A percentile compares a stretch with the other conserved stretches of the same genome.
These are phyloP conservation scores for Akanthomyces muscarius DNA, from an alignment of 2,329 filamentous ascomycete species.

Conservation along the genomic window DNA sequence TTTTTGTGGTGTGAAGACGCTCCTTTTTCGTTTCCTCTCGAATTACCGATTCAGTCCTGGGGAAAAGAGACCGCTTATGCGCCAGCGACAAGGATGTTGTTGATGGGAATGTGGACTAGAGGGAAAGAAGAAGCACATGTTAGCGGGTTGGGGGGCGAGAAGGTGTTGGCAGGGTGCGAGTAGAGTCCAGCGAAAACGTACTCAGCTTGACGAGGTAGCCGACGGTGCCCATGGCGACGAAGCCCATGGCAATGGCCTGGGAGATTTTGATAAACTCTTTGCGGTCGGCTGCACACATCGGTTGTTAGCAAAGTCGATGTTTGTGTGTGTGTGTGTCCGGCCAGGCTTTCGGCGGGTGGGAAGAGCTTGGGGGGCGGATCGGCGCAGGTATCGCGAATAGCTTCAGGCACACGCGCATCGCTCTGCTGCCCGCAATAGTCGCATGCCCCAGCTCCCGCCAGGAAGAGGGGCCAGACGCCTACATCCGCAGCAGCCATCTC, in stretches of 20 bases:
- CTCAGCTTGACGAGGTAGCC: slow-evolving; percentile 69
- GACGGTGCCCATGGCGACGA: slow-evolving; percentile 66
- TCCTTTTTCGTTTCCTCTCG: background rate
- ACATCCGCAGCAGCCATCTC: background rate
- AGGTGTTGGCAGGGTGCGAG: too few relatives aligned
- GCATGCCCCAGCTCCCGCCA: too few relatives aligned
- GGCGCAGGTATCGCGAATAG: background rate
- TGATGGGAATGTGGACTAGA: slow-evolving; percentile 64
- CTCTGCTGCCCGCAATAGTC: too few relatives aligned
- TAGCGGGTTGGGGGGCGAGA: background rate
- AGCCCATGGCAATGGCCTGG: slow-evolving; percentile 64
- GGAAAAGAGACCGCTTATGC: slow-evolving; percentile 41
- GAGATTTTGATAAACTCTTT: slow-evolving; percentile 43
- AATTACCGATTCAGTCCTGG: background rate
- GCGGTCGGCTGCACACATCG: slow-evolving; percentile 33
- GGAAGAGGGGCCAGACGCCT: too few relatives aligned
- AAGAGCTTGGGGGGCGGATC: background rate
- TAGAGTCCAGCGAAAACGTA: slow-evolving; percentile 32
- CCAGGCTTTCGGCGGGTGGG: background rate
- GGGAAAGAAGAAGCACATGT: background rate
- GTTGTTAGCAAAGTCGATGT: background rate
- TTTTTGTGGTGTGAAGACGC: background rate
- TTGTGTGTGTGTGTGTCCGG: background rate
- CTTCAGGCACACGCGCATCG: background rate
- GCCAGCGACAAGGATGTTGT: slow-evolving; percentile 65